Conservation (phyloP, 2,329 filamentous ascomycete species). For the Diaporthe capsici region DNA sequence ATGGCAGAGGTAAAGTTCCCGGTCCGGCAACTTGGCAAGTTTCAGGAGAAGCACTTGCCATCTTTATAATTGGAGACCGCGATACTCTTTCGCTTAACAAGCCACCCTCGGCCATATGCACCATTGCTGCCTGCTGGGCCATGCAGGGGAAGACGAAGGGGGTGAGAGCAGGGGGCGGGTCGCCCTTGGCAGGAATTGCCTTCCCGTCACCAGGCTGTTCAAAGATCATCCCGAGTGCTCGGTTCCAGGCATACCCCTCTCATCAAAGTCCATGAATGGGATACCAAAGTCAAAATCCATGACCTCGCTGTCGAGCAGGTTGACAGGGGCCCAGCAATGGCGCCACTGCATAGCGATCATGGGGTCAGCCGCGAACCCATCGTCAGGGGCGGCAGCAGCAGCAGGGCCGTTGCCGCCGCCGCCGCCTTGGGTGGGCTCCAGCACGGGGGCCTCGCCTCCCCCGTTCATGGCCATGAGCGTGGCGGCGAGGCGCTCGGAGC, state of each 20-base stretch:
- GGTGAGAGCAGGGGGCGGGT: not conserved
- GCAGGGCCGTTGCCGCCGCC: not conserved
- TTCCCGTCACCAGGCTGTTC: not conserved
- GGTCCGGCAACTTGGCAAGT: not conserved
- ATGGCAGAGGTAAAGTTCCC: too few species aligned
- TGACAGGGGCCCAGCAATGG: slow-evolving; percentile 48
- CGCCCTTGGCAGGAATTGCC: not conserved
- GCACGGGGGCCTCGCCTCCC: not conserved
- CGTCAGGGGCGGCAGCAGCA: not conserved
- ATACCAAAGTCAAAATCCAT: slow-evolving; percentile 44
- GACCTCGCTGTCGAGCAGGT: slow-evolving; percentile 46
- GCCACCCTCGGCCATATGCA: not conserved
- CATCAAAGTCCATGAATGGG: slow-evolving; percentile 44
- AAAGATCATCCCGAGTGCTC: not conserved
- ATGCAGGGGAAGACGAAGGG: not conserved
- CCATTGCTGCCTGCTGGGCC: not conserved
- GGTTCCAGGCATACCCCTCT: slow-evolving; percentile 10
- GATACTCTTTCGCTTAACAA: not conserved
- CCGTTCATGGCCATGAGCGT: slow-evolving; percentile 39
- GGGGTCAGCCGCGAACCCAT: slow-evolving; percentile 36
- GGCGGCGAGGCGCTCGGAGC: slow-evolving; percentile 39
- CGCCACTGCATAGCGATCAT: slow-evolving; percentile 42
- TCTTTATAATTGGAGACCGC: not conserved
- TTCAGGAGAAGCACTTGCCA: too few species aligned
- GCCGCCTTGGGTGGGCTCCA: not conserved